Evolutionary conservation across 2,329 filamentous ascomycete species (phyloP).

Genomic region (Phyllosticta citrichinensis): DNA sequence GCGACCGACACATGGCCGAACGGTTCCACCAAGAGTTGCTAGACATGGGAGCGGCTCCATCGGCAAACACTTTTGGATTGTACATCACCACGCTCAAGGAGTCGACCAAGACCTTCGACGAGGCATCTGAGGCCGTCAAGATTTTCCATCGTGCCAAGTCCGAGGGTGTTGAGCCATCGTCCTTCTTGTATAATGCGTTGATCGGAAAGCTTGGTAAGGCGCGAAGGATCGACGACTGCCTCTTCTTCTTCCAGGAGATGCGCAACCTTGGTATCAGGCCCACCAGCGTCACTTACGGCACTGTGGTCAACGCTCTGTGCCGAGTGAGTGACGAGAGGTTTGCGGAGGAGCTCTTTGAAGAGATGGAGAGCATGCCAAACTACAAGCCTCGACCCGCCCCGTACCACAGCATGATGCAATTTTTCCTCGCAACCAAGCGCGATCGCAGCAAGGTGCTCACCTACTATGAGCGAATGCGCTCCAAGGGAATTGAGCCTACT

Average conservation of each 20-base stretch:
- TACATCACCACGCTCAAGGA: slow-evolving; percentile 99
- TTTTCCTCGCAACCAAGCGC: slow-evolving; percentile 94
- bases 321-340: slow-evolving; percentile 96
- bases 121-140: slow-evolving; percentile 91
- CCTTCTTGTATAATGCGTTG: slow-evolving; percentile 94
- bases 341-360: slow-evolving; percentile 93
- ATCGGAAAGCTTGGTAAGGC: slow-evolving; percentile 98
- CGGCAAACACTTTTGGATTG: slow-evolving; percentile 93
- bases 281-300: slow-evolving; percentile 95
- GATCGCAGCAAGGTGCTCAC: slow-evolving; percentile 87
- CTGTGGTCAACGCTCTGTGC: slow-evolving; percentile 94
- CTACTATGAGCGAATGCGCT: slow-evolving; percentile 92
- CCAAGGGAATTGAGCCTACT: slow-evolving; percentile 77
- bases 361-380: slow-evolving; percentile 98
- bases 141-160: slow-evolving; percentile 91
- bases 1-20: slow-evolving; percentile 69
- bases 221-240: slow-evolving; percentile 91
- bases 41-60: slow-evolving; percentile 81
- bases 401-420: slow-evolving; percentile 99
- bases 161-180: slow-evolving; percentile 90
- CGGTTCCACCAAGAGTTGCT: slow-evolving; percentile 87
- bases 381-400: slow-evolving; percentile 96
- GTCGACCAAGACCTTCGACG: slow-evolving; percentile 93
- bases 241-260: slow-evolving; percentile 99
- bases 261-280: slow-evolving; percentile 83